A percentile compares a stretch with the other conserved stretches of the same genome.
These are phyloP conservation scores for Penicillium maclennaniae DNA, from an alignment of 495 filamentous ascomycete genomes.

Conservation along the genomic window DNA sequence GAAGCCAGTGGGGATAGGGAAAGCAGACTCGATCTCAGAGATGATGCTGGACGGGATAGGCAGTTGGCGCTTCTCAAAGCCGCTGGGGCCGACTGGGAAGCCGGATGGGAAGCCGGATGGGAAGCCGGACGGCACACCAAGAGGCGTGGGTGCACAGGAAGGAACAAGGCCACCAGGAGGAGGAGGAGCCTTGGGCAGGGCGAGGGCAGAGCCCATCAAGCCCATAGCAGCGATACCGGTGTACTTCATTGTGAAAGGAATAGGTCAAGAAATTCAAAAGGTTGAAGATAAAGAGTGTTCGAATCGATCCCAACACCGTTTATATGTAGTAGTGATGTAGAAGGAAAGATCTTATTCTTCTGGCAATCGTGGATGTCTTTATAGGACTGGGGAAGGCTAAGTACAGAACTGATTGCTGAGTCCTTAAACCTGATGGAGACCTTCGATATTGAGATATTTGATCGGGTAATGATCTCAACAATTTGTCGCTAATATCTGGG, in stretches of 20 bases:
- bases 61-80: not conserved
- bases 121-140: not conserved
- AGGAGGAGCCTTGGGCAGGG: conserved; percentile 16
- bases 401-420: not conserved
- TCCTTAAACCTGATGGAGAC: conserved; percentile 5
- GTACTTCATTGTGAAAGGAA: conserved; percentile 21
- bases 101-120: not conserved
- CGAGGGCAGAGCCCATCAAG: conserved; percentile 28
- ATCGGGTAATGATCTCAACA: conserved; percentile 19
- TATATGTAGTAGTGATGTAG: not conserved
- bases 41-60: not conserved
- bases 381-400: conserved; percentile 5
- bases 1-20: conserved; percentile 5
- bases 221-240: conserved; percentile 18
- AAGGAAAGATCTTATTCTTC: not conserved
- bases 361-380: conserved; percentile 6
- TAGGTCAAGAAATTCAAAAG: not conserved
- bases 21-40: too few relatives aligned
- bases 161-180: not conserved
- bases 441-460: conserved; percentile 9
- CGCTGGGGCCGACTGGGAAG: not conserved
- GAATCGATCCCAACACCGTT: not conserved
- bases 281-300: not conserved
- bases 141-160: conserved; percentile 1
- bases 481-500: conserved; percentile 8